Evolutionary conservation across 176 grass and related monocot genomes (phyloP), one percentile per base, ranked within the genome.

Genomic region (Hyparrhenia diplandra): DNA sequence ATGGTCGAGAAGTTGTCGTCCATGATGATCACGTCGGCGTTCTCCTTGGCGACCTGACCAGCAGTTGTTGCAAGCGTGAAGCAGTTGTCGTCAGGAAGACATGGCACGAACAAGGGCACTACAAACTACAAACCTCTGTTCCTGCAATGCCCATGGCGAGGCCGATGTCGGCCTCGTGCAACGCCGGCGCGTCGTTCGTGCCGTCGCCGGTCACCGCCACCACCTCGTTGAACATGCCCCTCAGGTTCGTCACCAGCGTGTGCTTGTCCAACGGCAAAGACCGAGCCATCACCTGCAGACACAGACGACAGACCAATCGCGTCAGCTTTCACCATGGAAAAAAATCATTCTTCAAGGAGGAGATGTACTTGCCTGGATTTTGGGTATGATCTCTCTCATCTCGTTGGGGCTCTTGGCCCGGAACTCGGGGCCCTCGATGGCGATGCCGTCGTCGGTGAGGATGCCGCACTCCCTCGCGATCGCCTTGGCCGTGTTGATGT

Each of bases 81-180:
- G n/a, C n/a, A n/a, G n/a, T n/a, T n/a, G n/a, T n/a, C n/a, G n/a
- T n/a, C n/a, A n/a, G n/a, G n/a, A n/a, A n/a, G n/a, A n/a, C n/a
- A n/a, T n/a, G n/a, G 0, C 21, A 10, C 23, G 21, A 55, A n/a
- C 52, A n/a, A 55, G 52, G 2, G 8, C 23, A 10, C 51, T 54
- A 1, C 37, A n/a, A n/a, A n/a, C n/a, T 39, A 67, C 30, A 61
- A 76, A 97, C 94, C 92, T 97, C 95, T 81, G 95, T 97, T 37
- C 95, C 95, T 41, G 92, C 92, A 64, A 97, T 94, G 45, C 92
- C 95, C 95, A 97, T 97, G 74, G 95, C 92, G 51, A 97, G 88
- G 28, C 95, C 95, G 39, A 97, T 97, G 73, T 97, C 95, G 1
- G 95, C 87, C 86, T 97, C 95, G 80, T 97, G 95, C 73, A 97